A percentile compares a stretch with the other conserved stretches of the same genome.
These are phyloP conservation scores for Metschnikowia shivogae DNA, from an alignment of 805 yeast genomes.

Conservation along the genomic window DNA sequence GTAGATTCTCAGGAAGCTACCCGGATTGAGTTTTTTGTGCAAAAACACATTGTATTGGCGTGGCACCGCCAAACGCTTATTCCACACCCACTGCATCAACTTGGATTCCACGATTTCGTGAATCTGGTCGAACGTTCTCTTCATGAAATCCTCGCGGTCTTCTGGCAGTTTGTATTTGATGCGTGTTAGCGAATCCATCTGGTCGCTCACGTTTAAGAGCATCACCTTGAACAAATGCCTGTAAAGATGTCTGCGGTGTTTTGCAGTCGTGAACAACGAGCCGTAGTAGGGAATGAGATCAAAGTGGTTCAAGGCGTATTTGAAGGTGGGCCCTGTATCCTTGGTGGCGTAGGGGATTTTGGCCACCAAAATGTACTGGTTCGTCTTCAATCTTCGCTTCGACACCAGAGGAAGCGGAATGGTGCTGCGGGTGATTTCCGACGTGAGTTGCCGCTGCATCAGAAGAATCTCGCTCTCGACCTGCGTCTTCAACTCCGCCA, in stretches of 20 bases:
- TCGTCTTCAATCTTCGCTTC: constrained; percentile 22
- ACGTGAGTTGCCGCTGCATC: constrained; percentile 21
- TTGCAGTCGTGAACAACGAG: constrained; percentile 20
- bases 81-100: constrained; percentile 22
- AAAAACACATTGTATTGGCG: constrained; percentile 23
- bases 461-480: constrained; percentile 28
- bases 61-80: constrained; percentile 13
- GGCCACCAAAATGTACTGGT: constrained; percentile 24
- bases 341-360: constrained; percentile 12
- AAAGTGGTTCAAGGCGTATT: constrained; percentile 29
- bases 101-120: constrained; percentile 25
- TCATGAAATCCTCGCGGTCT: constrained; percentile 26
- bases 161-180: constrained; percentile 33
- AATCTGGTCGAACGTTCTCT: constrained; percentile 24
- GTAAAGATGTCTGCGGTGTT: constrained; percentile 22
- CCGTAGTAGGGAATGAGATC: constrained; percentile 35
- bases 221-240: constrained; percentile 36
- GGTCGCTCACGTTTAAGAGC: constrained; percentile 35
- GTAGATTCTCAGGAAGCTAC: constrained; percentile 29
- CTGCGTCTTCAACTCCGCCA: constrained; percentile 17
- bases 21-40: constrained; percentile 22
- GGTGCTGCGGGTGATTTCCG: constrained; percentile 26
- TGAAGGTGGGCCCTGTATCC: constrained; percentile 19
- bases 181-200: constrained; percentile 32
- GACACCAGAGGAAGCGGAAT: constrained; percentile 15